Percentiles rank a stretch among this genome's conserved stretches.
Evolutionary conservation across 2,329 filamentous ascomycete genomes (phyloP).

Genomic region (Epicoccum sorghinum): DNA sequence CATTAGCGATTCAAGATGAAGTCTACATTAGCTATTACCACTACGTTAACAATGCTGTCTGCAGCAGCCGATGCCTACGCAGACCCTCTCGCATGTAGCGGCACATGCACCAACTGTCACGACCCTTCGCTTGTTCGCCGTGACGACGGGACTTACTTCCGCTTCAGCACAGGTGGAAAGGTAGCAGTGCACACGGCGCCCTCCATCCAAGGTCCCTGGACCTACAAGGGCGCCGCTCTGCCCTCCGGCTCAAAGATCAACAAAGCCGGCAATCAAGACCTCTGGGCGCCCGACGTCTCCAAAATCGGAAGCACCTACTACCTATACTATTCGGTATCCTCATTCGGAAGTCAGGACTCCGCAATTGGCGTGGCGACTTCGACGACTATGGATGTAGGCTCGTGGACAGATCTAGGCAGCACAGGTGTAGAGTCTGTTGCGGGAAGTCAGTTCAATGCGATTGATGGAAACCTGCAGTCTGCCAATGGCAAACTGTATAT

Average conservation of each 20-base stretch:
- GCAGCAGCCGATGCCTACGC: slow-evolving; percentile 37
- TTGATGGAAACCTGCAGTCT: slow-evolving; percentile 56
- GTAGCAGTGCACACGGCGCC: slow-evolving; percentile 56
- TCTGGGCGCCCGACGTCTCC: slow-evolving; percentile 66
- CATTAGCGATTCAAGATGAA: not conserved
- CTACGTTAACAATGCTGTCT: slow-evolving; percentile 1
- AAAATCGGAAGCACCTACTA: slow-evolving; percentile 65
- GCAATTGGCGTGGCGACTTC: slow-evolving; percentile 64
- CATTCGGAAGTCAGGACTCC: slow-evolving; percentile 64
- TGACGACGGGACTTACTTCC: slow-evolving; percentile 56
- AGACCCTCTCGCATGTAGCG: slow-evolving; percentile 46
- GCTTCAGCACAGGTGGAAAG: slow-evolving; percentile 58
- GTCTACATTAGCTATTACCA: slow-evolving; percentile 4
- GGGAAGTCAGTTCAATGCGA: slow-evolving; percentile 50
- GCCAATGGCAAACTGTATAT: slow-evolving; percentile 53
- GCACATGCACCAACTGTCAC: slow-evolving; percentile 51
- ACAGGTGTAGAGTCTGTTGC: slow-evolving; percentile 53
- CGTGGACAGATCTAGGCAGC: slow-evolving; percentile 64
- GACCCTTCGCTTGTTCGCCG: slow-evolving; percentile 56
- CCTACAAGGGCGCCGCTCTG: slow-evolving; percentile 52
- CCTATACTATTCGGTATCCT: slow-evolving; percentile 67
- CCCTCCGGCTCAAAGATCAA: slow-evolving; percentile 52
- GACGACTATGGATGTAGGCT: slow-evolving; percentile 56
- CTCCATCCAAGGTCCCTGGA: slow-evolving; percentile 56
- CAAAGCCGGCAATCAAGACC: slow-evolving; percentile 52